Percentiles rank a stretch among this genome's conserved stretches.
Conservation (phyloP, 495 filamentous ascomycete genomes). For the Penicillium simplicissimum region DNA sequence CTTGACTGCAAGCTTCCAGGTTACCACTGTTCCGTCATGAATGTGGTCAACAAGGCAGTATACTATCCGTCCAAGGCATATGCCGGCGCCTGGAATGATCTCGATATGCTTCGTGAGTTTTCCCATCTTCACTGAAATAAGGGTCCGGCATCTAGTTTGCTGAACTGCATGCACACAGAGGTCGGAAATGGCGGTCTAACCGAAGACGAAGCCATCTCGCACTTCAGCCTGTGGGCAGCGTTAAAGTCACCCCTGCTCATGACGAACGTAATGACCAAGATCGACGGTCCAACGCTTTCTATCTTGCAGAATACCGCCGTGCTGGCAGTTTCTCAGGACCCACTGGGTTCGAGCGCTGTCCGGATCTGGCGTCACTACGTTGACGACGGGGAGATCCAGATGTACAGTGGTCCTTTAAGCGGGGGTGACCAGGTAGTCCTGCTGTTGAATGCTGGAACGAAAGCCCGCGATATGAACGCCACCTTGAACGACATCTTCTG, state of each 20-base stretch:
- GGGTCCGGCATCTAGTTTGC: too few species aligned
- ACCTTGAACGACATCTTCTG: conserved; percentile 57
- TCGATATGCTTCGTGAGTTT: conserved; percentile 55
- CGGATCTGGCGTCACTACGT: conserved; percentile 44
- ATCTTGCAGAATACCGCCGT: conserved; percentile 46
- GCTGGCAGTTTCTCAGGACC: conserved; percentile 50
- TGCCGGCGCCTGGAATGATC: conserved; percentile 39
- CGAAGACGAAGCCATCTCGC: conserved; percentile 38
- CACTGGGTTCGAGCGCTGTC: conserved; percentile 33
- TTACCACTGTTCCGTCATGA: conserved; percentile 55
- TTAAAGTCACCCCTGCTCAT: conserved; percentile 40
- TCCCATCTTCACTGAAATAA: too few species aligned
- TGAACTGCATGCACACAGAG: conserved; percentile 43
- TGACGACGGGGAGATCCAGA: conserved; percentile 43
- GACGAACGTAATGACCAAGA: conserved; percentile 32
- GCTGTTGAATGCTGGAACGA: conserved; percentile 49
- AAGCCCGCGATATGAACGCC: conserved; percentile 46
- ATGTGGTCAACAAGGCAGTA: conserved; percentile 52
- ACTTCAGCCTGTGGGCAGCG: conserved; percentile 39
- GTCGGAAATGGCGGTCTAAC: conserved; percentile 62
- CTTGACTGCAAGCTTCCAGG: conserved; percentile 51
- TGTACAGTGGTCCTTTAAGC: conserved; percentile 50
- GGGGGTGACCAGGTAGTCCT: conserved; percentile 49
- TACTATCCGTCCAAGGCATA: conserved; percentile 34
- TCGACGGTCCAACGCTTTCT: conserved; percentile 32